Conservation (phyloP, 208 protist species). For the Zelonia costaricensis region DNA sequence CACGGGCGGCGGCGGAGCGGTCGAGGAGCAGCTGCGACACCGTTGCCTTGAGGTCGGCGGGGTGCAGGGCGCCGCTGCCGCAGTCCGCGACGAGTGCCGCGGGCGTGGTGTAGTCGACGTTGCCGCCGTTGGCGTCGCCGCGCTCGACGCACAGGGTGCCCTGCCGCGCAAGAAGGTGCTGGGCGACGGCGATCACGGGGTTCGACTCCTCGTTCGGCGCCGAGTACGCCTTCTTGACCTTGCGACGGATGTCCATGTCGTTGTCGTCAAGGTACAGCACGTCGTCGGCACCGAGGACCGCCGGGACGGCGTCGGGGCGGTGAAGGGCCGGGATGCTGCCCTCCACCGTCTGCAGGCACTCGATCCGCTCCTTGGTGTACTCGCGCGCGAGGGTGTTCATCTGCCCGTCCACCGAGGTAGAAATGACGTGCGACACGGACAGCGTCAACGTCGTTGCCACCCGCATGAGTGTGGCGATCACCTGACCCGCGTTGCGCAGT, state of each 20-base stretch:
- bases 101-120: conserved; percentile 48
- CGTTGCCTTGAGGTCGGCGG: conserved; percentile 90
- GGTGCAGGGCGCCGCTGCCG: conserved; percentile 76
- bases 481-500: conserved; percentile 77
- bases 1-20: conserved; percentile 30
- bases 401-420: conserved; percentile 42
- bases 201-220: conserved; percentile 86
- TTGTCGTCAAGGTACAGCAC: conserved; percentile 98
- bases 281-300: conserved; percentile 92
- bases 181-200: conserved; percentile 89
- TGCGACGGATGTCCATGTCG: conserved; percentile 91
- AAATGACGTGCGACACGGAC: conserved; percentile 74
- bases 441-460: conserved; percentile 61
- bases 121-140: conserved; percentile 61
- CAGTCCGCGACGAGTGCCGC: conserved; percentile 63
- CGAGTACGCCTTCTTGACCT: conserved; percentile 97
- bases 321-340: conserved; percentile 82
- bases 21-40: conserved; percentile 75
- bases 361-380: conserved; percentile 56
- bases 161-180: conserved; percentile 50
- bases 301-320: conserved; percentile 55
- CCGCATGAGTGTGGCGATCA: conserved; percentile 84
- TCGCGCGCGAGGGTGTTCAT: conserved; percentile 42
- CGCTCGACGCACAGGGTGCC: conserved; percentile 51
- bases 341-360: conserved; percentile 28